These are phyloP conservation scores for Cladosporium sp. DNA, from an alignment of 2,329 filamentous ascomycete species.

Conservation along the genomic window DNA sequence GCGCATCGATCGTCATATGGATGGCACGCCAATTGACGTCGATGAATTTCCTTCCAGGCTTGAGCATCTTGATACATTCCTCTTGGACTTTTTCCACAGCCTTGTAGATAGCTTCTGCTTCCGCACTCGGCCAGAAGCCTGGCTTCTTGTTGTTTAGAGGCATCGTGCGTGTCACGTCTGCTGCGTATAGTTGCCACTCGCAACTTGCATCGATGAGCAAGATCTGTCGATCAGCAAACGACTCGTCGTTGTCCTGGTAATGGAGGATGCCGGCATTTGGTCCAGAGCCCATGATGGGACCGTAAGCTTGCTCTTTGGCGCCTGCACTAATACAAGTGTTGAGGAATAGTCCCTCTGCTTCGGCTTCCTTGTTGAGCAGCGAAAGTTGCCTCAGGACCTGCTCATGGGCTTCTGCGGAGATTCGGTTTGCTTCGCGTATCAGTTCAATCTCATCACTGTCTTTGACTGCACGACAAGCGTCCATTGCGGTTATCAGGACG, in stretches of 20 bases:
- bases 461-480: conserved; percentile 77
- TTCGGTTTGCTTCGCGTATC: conserved; percentile 73
- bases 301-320: conserved; percentile 76
- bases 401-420: conserved; percentile 74
- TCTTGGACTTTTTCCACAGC: conserved; percentile 82
- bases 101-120: conserved; percentile 69
- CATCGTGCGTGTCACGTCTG: conserved; percentile 84
- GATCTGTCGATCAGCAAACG: conserved; percentile 65
- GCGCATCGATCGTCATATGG: conserved; percentile 72
- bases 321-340: conserved; percentile 67
- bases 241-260: conserved; percentile 75
- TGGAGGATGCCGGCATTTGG: conserved; percentile 81
- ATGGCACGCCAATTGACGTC: conserved; percentile 75
- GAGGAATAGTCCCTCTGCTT: conserved; percentile 76
- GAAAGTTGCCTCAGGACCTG: conserved; percentile 64
- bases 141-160: conserved; percentile 53
- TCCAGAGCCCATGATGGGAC: conserved; percentile 81
- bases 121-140: conserved; percentile 61
- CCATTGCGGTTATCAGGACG: conserved; percentile 41
- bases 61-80: conserved; percentile 67
- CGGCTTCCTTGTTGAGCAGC: conserved; percentile 67
- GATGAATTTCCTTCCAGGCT: conserved; percentile 73
- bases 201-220: conserved; percentile 83
- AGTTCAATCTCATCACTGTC: conserved; percentile 79
- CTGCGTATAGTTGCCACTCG: conserved; percentile 81